phyloP scores from a whole-genome alignment of 2,329 filamentous ascomycete species.

The Rhinocladiella similis region DNA sequence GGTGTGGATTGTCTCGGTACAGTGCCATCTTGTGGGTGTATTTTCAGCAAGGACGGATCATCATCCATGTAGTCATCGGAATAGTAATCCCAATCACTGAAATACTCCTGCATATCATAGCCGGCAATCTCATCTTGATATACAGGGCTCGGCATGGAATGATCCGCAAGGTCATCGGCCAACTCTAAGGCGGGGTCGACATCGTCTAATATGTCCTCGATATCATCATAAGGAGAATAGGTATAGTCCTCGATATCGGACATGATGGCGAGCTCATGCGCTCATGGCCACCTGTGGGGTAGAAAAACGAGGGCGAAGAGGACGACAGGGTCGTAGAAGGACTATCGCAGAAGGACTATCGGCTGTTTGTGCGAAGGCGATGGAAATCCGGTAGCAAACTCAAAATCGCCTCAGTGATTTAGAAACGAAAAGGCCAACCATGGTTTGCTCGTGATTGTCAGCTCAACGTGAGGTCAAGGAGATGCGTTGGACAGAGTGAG shows the following conservation, averaged over 20 bases:
- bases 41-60: constrained; percentile 37
- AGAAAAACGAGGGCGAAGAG: background rate
- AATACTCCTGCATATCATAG: constrained; percentile 41
- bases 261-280: constrained; percentile 15
- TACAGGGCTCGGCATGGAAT: constrained; percentile 41
- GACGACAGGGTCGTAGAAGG: background rate
- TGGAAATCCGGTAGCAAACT: background rate
- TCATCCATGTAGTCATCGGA: constrained; percentile 48
- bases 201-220: constrained; percentile 28
- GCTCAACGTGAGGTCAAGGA: background rate
- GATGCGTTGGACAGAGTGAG: background rate
- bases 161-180: constrained; percentile 43
- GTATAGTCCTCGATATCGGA: constrained; percentile 28
- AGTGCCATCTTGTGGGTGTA: constrained; percentile 18
- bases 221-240: constrained; percentile 28
- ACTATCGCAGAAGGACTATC: background rate
- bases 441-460: too few species aligned
- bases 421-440: too few species aligned
- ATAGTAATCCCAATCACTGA: constrained; percentile 48
- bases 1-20: constrained; percentile 12
- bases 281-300: background rate
- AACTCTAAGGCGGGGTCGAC: constrained; percentile 28
- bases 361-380: background rate
- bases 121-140: constrained; percentile 40
- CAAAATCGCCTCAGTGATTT: background rate